Evolutionary conservation across 2,329 filamentous ascomycete species (phyloP).

Genomic region (Cytospora schulzeri): DNA sequence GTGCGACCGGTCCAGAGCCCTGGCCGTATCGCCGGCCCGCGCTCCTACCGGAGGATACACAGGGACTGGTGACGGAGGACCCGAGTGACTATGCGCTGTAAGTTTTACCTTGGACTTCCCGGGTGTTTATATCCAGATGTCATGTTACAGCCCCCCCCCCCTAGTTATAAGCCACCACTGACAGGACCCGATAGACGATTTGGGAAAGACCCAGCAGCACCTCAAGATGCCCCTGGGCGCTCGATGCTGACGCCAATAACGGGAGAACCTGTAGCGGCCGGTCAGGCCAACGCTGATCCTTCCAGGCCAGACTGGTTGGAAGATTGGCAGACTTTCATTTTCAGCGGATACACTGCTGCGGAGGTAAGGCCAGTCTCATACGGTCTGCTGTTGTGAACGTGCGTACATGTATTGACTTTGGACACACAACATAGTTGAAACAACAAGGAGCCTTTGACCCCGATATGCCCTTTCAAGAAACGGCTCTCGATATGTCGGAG

Average conservation of each 20-base stretch:
- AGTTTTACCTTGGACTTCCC: neutral
- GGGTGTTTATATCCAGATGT: neutral
- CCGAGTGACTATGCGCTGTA: slow-evolving; percentile 9
- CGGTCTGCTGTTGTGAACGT: no score
- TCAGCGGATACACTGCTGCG: slow-evolving; percentile 2
- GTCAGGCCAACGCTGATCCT: neutral
- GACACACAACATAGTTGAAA: neutral
- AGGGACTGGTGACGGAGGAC: neutral
- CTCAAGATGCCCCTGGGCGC: neutral
- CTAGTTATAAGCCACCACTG: neutral
- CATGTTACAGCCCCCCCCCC: no score
- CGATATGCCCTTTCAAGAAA: neutral
- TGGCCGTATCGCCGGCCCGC: slow-evolving; percentile 1
- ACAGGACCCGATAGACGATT: neutral
- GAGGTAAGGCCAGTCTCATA: neutral
- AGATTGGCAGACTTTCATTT: neutral
- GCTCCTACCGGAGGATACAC: neutral
- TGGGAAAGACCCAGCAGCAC: neutral
- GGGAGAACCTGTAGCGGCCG: neutral
- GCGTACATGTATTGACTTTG: no score
- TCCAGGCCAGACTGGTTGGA: neutral
- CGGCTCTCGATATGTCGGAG: neutral
- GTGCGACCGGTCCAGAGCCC: neutral
- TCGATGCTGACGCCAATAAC: slow-evolving; percentile 5
- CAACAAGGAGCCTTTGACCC: slow-evolving; percentile 4